Percentiles rank a stretch among this genome's conserved stretches.
These are phyloP conservation scores for Agaricus subrufescens DNA, from an alignment of 768 basidiomycete genomes.

Conservation along the genomic window DNA sequence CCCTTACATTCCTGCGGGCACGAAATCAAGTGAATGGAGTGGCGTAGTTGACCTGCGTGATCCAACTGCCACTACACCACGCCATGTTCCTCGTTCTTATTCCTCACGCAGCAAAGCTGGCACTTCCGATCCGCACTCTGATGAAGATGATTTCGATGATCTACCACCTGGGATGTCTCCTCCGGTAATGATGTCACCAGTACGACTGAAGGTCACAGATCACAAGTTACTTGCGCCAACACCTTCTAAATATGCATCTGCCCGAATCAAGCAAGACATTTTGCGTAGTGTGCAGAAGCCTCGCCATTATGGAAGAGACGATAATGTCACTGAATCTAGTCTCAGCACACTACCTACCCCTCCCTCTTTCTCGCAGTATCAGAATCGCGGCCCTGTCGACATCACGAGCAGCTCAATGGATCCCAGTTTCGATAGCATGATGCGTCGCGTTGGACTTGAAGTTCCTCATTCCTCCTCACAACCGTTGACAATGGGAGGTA, in stretches of 20 bases:
- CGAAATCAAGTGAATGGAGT: slow-evolving; percentile 54
- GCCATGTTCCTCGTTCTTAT: slow-evolving; percentile 24
- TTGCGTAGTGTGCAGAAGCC: slow-evolving; percentile 48
- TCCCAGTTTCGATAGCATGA: slow-evolving; percentile 64
- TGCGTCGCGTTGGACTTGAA: slow-evolving; percentile 54
- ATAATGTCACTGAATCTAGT: slow-evolving; percentile 45
- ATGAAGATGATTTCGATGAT: slow-evolving; percentile 46
- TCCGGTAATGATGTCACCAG: slow-evolving; percentile 54
- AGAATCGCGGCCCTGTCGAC: slow-evolving; percentile 36
- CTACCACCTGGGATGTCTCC: slow-evolving; percentile 56
- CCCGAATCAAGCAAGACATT: slow-evolving; percentile 61
- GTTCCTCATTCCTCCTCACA: slow-evolving; percentile 26
- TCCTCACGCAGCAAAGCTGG: slow-evolving; percentile 14
- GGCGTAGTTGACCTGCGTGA: slow-evolving; percentile 71
- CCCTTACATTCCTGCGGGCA: slow-evolving; percentile 53
- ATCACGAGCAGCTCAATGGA: slow-evolving; percentile 46
- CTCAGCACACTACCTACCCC: slow-evolving; percentile 67
- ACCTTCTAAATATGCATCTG: slow-evolving; percentile 68
- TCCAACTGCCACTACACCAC: slow-evolving; percentile 44
- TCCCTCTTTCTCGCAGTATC: slow-evolving; percentile 67
- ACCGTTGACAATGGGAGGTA: slow-evolving; percentile 19
- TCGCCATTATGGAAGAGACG: slow-evolving; percentile 19
- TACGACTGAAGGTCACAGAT: slow-evolving; percentile 27
- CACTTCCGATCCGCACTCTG: slow-evolving; percentile 23
- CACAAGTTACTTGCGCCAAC: slow-evolving; percentile 45